Conservation (phyloP, 148 eudicot species). For the Persicaria maculosa region DNA sequence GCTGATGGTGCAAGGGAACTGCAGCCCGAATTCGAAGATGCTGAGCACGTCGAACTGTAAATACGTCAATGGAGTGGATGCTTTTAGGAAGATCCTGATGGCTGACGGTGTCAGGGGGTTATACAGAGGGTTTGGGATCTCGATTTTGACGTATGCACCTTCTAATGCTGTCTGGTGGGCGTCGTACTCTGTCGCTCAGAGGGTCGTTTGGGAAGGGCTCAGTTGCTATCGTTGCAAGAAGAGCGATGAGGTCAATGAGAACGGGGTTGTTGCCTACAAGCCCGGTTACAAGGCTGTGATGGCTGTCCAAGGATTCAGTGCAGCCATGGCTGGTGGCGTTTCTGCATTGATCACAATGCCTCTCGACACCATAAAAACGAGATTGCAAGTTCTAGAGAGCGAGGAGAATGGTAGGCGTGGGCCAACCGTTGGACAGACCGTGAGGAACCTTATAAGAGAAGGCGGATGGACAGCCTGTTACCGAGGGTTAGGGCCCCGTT, state of each 20-base stretch:
- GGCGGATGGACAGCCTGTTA: conserved; percentile 76
- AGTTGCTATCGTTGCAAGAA: conserved; percentile 33
- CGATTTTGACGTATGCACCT: conserved; percentile 61
- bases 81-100: conserved; percentile 50
- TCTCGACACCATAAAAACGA: conserved; percentile 59
- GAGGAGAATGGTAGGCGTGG: conserved; percentile 51
- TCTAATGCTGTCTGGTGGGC: conserved; percentile 83
- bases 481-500: conserved; percentile 63
- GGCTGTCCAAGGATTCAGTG: conserved; percentile 65
- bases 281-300: conserved; percentile 49
- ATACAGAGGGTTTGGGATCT: conserved; percentile 77
- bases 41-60: conserved; percentile 8
- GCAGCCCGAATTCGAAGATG: too few species aligned
- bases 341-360: conserved; percentile 69
- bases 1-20: conserved; percentile 65
- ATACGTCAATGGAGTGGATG: conserved; percentile 65
- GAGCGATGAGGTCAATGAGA: conserved; percentile 14
- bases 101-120: conserved; percentile 56
- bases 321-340: conserved; percentile 60
- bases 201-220: conserved; percentile 52
- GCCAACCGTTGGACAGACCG: conserved; percentile 42
- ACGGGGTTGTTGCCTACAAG: conserved; percentile 18
- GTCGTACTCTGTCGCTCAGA: conserved; percentile 57
- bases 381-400: conserved; percentile 54
- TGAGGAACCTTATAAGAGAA: conserved; percentile 50